Conservation (phyloP, 768 basidiomycete genomes). For the Pisolithus albus region DNA sequence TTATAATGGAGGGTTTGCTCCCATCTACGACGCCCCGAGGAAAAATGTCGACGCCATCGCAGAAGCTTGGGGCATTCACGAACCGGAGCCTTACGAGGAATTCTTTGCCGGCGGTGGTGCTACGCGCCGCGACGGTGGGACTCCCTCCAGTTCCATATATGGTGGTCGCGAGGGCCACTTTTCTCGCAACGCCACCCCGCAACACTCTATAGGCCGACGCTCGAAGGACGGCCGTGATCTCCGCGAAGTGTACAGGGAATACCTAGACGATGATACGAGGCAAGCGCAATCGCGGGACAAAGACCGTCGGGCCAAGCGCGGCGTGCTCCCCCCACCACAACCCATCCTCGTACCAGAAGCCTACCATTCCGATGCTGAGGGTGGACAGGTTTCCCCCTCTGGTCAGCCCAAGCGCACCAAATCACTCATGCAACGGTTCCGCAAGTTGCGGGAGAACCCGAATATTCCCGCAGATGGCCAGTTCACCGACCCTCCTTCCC, state of each 20-base stretch:
- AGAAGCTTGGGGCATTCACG: slow-evolving; percentile 90
- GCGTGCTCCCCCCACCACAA: slow-evolving; percentile 68
- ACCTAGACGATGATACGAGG: slow-evolving; percentile 34
- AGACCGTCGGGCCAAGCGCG: slow-evolving; percentile 39
- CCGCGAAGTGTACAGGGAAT: slow-evolving; percentile 40
- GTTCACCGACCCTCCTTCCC: slow-evolving; percentile 38
- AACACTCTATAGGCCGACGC: slow-evolving; percentile 30
- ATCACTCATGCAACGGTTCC: slow-evolving; percentile 83
- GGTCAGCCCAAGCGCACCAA: slow-evolving; percentile 62
- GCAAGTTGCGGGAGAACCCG: slow-evolving; percentile 81
- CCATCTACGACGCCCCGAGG: slow-evolving; percentile 57
- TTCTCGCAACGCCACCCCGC: slow-evolving; percentile 31
- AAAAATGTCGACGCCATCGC: slow-evolving; percentile 85
- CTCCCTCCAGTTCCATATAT: slow-evolving; percentile 62
- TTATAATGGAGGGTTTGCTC: slow-evolving; percentile 40
- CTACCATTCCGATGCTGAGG: slow-evolving; percentile 31
- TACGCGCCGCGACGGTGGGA: slow-evolving; percentile 42
- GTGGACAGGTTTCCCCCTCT: slow-evolving; percentile 35
- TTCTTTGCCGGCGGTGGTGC: slow-evolving; percentile 76
- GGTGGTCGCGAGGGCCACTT: slow-evolving; percentile 51
- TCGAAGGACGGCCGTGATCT: slow-evolving; percentile 46
- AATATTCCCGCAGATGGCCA: slow-evolving; percentile 67
- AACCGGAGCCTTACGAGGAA: slow-evolving; percentile 87
- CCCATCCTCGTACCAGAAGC: slow-evolving; percentile 70
- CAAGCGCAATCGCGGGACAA: slow-evolving; percentile 23